Evolutionary conservation across 257 asterid species (phyloP).

Genomic region (Jacaranda mimosifolia): DNA sequence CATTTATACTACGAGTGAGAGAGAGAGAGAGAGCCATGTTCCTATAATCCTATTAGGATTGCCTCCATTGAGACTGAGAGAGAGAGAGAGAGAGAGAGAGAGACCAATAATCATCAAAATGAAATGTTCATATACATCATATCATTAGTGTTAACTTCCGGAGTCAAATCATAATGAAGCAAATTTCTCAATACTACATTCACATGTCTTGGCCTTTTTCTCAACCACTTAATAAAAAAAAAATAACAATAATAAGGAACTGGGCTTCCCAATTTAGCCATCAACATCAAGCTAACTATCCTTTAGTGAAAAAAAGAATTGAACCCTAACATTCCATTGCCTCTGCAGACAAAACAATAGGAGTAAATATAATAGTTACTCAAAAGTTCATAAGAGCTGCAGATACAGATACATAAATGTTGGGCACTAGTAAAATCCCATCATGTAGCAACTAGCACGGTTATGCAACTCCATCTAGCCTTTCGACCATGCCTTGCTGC

Average conservation of each 20-base stretch:
- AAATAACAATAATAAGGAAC: no score
- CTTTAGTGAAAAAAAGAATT: not conserved
- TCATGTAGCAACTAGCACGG: not conserved
- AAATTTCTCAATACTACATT: conserved; percentile 24
- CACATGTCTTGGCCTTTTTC: conserved; percentile 8
- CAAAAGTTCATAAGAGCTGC: not conserved
- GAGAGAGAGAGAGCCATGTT: no score
- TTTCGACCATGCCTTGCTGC: not conserved
- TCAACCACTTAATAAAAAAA: conserved; percentile 6
- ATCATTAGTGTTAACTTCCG: not conserved
- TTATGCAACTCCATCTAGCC: not conserved
- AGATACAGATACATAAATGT: no score
- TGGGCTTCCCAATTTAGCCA: conserved; percentile 27
- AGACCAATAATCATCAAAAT: not conserved
- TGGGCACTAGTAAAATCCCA: conserved; percentile 1
- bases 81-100: no score
- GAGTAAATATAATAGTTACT: no score
- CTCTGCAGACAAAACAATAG: not conserved
- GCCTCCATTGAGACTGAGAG: no score
- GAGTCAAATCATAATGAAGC: not conserved
- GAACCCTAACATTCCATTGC: not conserved
- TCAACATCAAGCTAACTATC: not conserved
- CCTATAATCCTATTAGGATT: no score
- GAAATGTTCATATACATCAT: conserved; percentile 11
- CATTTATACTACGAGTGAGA: no score